A percentile compares a stretch with the other conserved stretches of the same genome.
Evolutionary conservation across 2,329 filamentous ascomycete species (phyloP).

Genomic region (Fusarium poae): DNA sequence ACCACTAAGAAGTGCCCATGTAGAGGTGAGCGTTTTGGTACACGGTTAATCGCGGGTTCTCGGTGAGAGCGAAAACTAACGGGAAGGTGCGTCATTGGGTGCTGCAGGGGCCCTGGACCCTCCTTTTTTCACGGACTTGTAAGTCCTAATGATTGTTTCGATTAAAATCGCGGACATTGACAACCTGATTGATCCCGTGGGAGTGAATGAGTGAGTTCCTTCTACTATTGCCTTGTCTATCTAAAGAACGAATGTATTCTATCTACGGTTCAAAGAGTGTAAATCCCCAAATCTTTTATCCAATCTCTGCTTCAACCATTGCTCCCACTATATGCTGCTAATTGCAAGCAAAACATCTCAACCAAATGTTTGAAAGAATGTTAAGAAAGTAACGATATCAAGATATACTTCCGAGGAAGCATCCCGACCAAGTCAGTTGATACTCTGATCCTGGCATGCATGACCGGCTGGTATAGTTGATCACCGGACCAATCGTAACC

Average conservation of each 20-base stretch:
- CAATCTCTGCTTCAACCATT: neutral
- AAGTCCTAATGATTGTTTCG: conserved; percentile 33
- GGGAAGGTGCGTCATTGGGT: conserved; percentile 43
- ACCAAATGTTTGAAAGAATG: neutral
- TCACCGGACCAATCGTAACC: conserved; percentile 28
- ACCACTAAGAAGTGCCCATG: conserved; percentile 33
- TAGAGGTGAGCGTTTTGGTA: conserved; percentile 27
- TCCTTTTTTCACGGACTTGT: conserved; percentile 35
- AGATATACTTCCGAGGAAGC: conserved; percentile 18
- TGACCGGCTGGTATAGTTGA: conserved; percentile 12
- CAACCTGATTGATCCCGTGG: conserved; percentile 22
- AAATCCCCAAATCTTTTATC: neutral
- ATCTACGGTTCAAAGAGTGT: neutral
- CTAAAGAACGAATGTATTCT: conserved; percentile 3
- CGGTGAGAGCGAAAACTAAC: conserved; percentile 41
- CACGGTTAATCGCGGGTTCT: conserved; percentile 49
- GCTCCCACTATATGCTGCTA: neutral
- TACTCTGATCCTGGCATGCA: conserved; percentile 17
- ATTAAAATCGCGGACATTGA: conserved; percentile 38
- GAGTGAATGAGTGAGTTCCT: conserved; percentile 24
- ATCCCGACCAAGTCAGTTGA: conserved; percentile 20
- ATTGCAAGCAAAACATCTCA: neutral
- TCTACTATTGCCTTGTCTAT: neutral
- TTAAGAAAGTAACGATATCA: neutral
- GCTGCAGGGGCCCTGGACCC: conserved; percentile 13